Percentiles rank a stretch among this genome's conserved stretches.
phyloP scores from a whole-genome alignment of 192 early-diverging fungal genomes.

The Coemansia furcata region DNA sequence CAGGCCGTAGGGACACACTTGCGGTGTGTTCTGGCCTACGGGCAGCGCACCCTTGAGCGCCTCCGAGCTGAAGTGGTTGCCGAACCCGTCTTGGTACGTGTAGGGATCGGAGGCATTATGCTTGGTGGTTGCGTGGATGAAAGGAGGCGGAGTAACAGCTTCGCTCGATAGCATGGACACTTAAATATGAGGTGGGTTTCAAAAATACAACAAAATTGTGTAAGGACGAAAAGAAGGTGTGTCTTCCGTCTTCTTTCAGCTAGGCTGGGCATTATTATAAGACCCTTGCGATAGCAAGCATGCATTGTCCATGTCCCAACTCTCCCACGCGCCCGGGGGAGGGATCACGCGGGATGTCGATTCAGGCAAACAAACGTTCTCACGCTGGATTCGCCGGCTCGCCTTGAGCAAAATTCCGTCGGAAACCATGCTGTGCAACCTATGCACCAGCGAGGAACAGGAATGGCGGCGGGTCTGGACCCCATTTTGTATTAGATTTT shows the following conservation, averaged over 20 bases:
- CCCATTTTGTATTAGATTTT: slow-evolving; percentile 58
- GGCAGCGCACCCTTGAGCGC: slow-evolving; percentile 82
- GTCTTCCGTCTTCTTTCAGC: neutral
- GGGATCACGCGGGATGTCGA: neutral
- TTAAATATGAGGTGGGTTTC: neutral
- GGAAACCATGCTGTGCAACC: neutral
- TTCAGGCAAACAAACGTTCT: neutral
- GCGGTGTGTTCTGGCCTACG: slow-evolving; percentile 88
- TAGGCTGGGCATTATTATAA: neutral
- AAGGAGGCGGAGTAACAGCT: neutral
- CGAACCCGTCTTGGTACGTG: slow-evolving; percentile 79
- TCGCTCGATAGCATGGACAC: slow-evolving; percentile 1
- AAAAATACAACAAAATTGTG: neutral
- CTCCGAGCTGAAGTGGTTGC: slow-evolving; percentile 85
- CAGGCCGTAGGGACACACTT: slow-evolving; percentile 82
- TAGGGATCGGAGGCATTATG: slow-evolving; percentile 19
- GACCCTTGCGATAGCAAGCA: neutral
- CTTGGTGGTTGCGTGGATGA: neutral
- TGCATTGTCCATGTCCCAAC: neutral
- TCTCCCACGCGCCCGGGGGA: slow-evolving; percentile 8
- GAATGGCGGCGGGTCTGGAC: neutral
- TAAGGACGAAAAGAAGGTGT: neutral
- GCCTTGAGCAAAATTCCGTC: neutral
- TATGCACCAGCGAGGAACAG: neutral
- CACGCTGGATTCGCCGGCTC: neutral